Conservation (phyloP, 495 filamentous ascomycete species). For the Neurospora sp. region DNA sequence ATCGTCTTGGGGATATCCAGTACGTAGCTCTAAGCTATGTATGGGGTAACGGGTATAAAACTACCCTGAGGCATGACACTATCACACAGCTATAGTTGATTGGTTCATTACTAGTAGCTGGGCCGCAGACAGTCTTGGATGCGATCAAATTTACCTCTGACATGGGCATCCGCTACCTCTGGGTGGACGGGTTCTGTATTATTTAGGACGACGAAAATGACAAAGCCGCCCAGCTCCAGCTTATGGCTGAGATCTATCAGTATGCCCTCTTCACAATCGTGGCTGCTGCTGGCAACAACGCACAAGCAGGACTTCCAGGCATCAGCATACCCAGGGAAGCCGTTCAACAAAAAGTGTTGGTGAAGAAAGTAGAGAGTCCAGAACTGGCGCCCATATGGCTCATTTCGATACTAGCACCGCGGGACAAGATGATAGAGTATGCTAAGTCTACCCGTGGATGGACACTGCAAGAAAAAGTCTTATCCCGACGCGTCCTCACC, state of each 20-base stretch:
- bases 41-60: too few species aligned
- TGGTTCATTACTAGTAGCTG: too few species aligned
- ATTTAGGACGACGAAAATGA: constrained; percentile 17
- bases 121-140: too few species aligned
- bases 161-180: too few species aligned
- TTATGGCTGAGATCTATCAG: constrained; percentile 11
- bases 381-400: background rate
- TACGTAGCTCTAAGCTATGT: too few species aligned
- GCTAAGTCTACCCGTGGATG: constrained; percentile 27
- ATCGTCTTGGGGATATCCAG: too few species aligned
- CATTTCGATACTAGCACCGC: background rate
- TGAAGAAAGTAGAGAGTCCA: background rate
- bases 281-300: background rate
- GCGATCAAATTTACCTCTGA: too few species aligned
- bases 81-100: too few species aligned
- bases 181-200: constrained; percentile 19
- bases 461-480: constrained; percentile 33
- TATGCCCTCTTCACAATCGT: background rate
- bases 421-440: constrained; percentile 8
- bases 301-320: background rate
- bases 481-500: constrained; percentile 24
- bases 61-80: too few species aligned
- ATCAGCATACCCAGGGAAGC: fast-evolving
- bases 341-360: background rate
- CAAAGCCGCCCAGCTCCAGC: constrained; percentile 16